Evolutionary conservation across 2,329 filamentous ascomycete genomes (phyloP).

Genomic region (Xylaria hypoxylon): DNA sequence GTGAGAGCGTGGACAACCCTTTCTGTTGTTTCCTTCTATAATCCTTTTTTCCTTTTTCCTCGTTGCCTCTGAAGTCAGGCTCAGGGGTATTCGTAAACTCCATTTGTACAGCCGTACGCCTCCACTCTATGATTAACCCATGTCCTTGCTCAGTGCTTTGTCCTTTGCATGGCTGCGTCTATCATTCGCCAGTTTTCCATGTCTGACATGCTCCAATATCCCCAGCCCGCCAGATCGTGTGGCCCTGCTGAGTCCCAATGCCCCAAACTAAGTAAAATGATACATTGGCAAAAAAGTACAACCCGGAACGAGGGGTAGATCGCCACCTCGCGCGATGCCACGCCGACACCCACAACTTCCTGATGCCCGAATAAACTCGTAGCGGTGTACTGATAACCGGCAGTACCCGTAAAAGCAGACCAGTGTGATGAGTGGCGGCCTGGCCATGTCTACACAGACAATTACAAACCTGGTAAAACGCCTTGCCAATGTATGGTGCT

Average conservation of each 20-base stretch:
- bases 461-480: constrained; percentile 42
- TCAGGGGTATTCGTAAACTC: constrained; percentile 49
- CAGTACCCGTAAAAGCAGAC: constrained; percentile 36
- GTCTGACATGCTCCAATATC: constrained; percentile 37
- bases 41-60: constrained; percentile 40
- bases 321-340: constrained; percentile 34
- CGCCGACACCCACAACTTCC: constrained; percentile 38
- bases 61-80: constrained; percentile 39
- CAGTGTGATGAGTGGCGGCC: constrained; percentile 36
- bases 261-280: constrained; percentile 29
- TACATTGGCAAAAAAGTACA: constrained; percentile 36
- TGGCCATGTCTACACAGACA: constrained; percentile 44
- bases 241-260: constrained; percentile 32
- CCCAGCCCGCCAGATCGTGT: constrained; percentile 33
- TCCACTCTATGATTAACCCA: constrained; percentile 44
- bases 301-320: constrained; percentile 31
- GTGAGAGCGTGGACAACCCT: constrained; percentile 43
- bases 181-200: constrained; percentile 38
- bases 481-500: constrained; percentile 44
- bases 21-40: constrained; percentile 46
- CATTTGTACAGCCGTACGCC: constrained; percentile 49
- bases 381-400: constrained; percentile 35
- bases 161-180: constrained; percentile 39
- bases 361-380: constrained; percentile 36
- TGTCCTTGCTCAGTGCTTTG: constrained; percentile 42